These are phyloP conservation scores for Penicillium fimorum DNA, from an alignment of 495 filamentous ascomycete genomes.

Conservation along the genomic window DNA sequence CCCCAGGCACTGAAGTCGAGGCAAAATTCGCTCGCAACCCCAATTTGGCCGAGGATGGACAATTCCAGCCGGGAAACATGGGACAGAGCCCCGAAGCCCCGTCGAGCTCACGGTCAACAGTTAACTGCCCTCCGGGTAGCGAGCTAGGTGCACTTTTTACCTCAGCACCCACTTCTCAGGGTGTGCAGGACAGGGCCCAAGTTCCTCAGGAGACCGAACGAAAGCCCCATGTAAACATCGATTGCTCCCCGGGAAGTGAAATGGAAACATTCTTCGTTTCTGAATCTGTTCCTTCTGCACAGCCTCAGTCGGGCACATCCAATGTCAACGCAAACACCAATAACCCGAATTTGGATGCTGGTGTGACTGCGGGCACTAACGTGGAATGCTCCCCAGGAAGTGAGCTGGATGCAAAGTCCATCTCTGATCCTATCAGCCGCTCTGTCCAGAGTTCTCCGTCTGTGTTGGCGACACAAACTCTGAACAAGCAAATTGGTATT, in stretches of 20 bases:
- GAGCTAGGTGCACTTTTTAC: conserved; percentile 9
- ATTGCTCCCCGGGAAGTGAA: conserved; percentile 9
- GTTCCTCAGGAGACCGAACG: background rate
- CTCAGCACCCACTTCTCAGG: background rate
- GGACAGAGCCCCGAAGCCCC: background rate
- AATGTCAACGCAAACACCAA: conserved; percentile 1
- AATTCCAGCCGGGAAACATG: conserved; percentile 9
- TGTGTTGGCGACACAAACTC: background rate
- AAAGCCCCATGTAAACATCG: conserved; percentile 10
- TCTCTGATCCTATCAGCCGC: conserved; percentile 6
- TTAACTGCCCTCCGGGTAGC: conserved; percentile 15
- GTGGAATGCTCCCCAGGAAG: conserved; percentile 19
- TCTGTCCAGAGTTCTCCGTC: conserved; percentile 1
- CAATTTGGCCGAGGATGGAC: conserved; percentile 7
- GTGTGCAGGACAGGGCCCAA: background rate
- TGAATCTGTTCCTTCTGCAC: background rate
- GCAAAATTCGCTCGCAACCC: conserved; percentile 11
- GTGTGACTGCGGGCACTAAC: background rate
- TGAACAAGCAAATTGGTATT: background rate
- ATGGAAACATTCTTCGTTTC: conserved; percentile 14
- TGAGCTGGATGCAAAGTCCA: conserved; percentile 21
- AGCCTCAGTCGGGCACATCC: conserved; percentile 3
- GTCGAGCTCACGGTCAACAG: conserved; percentile 1
- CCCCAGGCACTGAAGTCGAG: conserved; percentile 17
- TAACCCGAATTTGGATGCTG: background rate